A percentile compares a stretch with the other conserved stretches of the same genome.
Conservation (phyloP, 2,329 filamentous ascomycete species). For the Hypoxylon sp. region DNA sequence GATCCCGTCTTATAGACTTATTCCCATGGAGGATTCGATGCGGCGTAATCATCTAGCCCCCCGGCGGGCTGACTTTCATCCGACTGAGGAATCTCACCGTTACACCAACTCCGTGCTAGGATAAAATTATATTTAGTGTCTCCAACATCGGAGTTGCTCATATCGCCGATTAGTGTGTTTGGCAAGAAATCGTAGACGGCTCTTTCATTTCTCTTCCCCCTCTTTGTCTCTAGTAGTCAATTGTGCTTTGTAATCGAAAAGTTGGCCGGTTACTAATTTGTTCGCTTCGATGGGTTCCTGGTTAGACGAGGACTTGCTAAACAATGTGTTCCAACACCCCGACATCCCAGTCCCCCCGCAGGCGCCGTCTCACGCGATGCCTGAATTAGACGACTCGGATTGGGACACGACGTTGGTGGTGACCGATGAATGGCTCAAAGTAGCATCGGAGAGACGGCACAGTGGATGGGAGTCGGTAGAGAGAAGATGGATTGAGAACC, state of each 20-base stretch:
- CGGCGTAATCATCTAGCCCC: conserved; percentile 34
- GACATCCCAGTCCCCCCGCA: conserved; percentile 17
- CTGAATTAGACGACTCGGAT: conserved; percentile 39
- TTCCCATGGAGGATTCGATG: conserved; percentile 12
- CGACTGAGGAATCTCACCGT: conserved; percentile 24
- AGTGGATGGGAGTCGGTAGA: conserved; percentile 52
- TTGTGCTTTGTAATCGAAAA: not conserved
- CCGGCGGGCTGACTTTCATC: conserved; percentile 43
- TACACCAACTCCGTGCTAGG: not conserved
- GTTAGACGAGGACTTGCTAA: conserved; percentile 6
- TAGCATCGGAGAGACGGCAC: conserved; percentile 46
- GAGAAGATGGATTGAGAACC: conserved; percentile 42
- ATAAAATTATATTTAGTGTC: conserved; percentile 4
- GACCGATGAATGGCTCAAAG: conserved; percentile 36
- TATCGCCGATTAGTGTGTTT: conserved; percentile 12
- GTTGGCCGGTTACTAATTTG: not conserved
- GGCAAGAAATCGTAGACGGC: not conserved
- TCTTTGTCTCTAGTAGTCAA: not conserved
- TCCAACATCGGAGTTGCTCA: conserved; percentile 24
- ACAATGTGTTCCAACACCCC: conserved; percentile 19
- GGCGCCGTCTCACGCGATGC: conserved; percentile 20
- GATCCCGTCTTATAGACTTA: not conserved
- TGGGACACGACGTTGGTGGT: conserved; percentile 50
- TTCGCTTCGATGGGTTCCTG: conserved; percentile 19
- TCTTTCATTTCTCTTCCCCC: not conserved